Evolutionary conservation across 163 green algal genomes (phyloP).

Genomic region (Scenedesmus sp.): DNA sequence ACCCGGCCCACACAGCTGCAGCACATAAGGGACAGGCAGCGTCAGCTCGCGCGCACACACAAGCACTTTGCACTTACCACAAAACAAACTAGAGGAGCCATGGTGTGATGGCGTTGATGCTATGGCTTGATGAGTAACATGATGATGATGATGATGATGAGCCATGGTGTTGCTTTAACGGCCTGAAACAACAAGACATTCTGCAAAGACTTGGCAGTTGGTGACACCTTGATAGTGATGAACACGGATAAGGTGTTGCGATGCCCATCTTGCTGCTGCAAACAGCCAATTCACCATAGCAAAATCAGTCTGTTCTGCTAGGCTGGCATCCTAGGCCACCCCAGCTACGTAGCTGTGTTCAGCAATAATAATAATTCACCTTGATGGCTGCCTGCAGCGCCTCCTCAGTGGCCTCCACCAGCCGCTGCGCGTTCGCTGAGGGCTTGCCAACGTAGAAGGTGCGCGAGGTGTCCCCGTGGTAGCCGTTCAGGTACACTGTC

Average conservation of each 20-base stretch:
- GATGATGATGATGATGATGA: too few relatives aligned
- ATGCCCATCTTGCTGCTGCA: not conserved
- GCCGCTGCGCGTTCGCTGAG: conserved; percentile 64
- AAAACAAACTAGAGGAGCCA: not conserved
- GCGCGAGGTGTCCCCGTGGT: conserved; percentile 95
- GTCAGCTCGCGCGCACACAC: too few relatives aligned
- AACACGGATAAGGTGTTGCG: too few relatives aligned
- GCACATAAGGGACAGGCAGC: not conserved
- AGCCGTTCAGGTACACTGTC: conserved; percentile 89
- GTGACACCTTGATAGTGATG: too few relatives aligned
- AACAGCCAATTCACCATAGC: conserved; percentile 56
- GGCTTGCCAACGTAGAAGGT: conserved; percentile 88
- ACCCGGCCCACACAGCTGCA: conserved; percentile 80
- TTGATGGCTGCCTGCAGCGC: conserved; percentile 85
- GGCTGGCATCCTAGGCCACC: not conserved
- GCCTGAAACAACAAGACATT: too few relatives aligned
- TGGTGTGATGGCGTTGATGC: too few relatives aligned
- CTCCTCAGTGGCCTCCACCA: conserved; percentile 86
- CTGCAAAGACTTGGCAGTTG: too few relatives aligned
- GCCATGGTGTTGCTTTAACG: conserved; percentile 45
- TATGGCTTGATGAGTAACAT: too few relatives aligned
- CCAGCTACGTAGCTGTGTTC: not conserved
- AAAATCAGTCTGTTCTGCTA: not conserved
- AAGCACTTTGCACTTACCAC: not conserved
- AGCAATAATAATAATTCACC: conserved; percentile 14